These are phyloP conservation scores for Colletotrichum sp. DNA, from an alignment of 2,329 filamentous ascomycete genomes.

Conservation along the genomic window DNA sequence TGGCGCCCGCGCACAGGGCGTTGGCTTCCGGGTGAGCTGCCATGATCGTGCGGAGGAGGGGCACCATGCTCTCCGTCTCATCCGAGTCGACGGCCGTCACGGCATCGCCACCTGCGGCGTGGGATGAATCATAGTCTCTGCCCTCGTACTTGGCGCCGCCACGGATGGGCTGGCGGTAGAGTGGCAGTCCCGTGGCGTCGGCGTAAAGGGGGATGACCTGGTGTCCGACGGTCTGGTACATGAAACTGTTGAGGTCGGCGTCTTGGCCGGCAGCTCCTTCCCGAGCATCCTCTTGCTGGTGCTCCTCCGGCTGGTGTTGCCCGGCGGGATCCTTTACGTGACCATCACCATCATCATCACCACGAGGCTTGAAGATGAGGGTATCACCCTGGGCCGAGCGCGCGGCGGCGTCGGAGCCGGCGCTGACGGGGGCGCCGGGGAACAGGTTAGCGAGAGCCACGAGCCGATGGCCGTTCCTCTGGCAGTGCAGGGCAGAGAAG, in stretches of 20 bases:
- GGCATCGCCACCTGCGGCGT: constrained; percentile 20
- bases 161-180: constrained; percentile 80
- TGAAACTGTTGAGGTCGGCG: constrained; percentile 88
- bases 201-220: constrained; percentile 85
- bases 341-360: background rate
- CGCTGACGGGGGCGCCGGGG: constrained; percentile 46
- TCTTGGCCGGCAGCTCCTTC: constrained; percentile 25
- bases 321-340: background rate
- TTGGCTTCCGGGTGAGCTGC: constrained; percentile 78
- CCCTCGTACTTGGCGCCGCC: constrained; percentile 74
- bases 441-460: constrained; percentile 90
- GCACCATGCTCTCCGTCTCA: constrained; percentile 87
- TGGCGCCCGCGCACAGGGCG: constrained; percentile 88
- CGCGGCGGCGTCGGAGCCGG: constrained; percentile 6
- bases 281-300: background rate
- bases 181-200: constrained; percentile 76
- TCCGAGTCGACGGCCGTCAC: constrained; percentile 52
- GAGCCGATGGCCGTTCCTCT: constrained; percentile 82
- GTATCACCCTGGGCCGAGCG: constrained; percentile 5
- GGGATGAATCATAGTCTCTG: constrained; percentile 66
- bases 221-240: constrained; percentile 99
- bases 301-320: background rate
- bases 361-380: constrained; percentile 4
- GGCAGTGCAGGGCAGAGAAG: constrained; percentile 89
- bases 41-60: constrained; percentile 73